Evolutionary conservation across 2,329 filamentous ascomycete species (phyloP).

Genomic region (Verticillium albo-atrum): DNA sequence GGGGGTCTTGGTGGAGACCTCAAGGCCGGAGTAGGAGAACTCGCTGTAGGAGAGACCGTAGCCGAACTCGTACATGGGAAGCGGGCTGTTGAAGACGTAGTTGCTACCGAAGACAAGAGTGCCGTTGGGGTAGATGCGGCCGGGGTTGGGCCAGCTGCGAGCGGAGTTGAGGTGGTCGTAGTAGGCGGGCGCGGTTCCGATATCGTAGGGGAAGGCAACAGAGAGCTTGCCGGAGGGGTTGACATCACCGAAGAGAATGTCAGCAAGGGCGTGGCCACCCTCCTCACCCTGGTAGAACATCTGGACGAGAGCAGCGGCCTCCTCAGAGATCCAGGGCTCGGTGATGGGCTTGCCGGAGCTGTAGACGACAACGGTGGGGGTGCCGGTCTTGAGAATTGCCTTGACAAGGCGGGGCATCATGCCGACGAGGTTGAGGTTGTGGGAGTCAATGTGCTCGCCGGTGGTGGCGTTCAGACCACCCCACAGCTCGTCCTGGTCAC

Average conservation of each 20-base stretch:
- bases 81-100: conserved; percentile 58
- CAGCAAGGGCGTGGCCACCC: conserved; percentile 61
- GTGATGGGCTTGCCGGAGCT: conserved; percentile 68
- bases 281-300: conserved; percentile 72
- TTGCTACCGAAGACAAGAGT: conserved; percentile 59
- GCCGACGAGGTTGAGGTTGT: conserved; percentile 61
- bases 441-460: conserved; percentile 67
- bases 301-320: conserved; percentile 62
- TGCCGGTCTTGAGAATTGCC: conserved; percentile 63
- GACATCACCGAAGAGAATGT: conserved; percentile 59
- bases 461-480: conserved; percentile 67
- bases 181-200: conserved; percentile 64
- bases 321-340: conserved; percentile 65
- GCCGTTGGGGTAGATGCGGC: conserved; percentile 50
- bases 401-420: conserved; percentile 63
- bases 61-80: conserved; percentile 61
- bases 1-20: conserved; percentile 42
- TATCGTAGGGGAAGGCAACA: conserved; percentile 62
- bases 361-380: conserved; percentile 64
- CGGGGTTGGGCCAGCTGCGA: conserved; percentile 47
- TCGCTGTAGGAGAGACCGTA: conserved; percentile 62
- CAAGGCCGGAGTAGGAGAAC: conserved; percentile 54
- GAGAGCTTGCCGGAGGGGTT: conserved; percentile 64
- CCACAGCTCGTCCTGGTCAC: conserved; percentile 71
- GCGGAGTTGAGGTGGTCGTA: conserved; percentile 71